Evolutionary conservation across 2,329 filamentous ascomycete species (phyloP), one percentile per base, ranked within the genome.

Genomic region (Ophiostoma tasmaniense): DNA sequence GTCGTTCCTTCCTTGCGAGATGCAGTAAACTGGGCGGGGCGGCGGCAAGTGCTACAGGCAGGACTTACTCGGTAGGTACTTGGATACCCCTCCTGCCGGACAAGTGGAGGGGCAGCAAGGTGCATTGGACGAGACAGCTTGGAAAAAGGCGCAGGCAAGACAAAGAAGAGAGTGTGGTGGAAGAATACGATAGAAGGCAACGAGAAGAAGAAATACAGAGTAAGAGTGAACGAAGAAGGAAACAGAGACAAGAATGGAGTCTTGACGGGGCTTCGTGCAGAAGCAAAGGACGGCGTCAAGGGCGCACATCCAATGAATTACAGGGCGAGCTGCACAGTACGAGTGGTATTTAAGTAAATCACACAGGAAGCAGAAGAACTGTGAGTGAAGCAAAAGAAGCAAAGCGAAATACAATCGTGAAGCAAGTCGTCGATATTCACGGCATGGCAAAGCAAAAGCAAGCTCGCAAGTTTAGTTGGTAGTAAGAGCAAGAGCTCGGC

Each of bases 1-100:
- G 7, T 50, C 45, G 45, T 22, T 55, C 50, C 50, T 55, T 25
- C 22, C 50, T 55, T 25, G n/a, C 22, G 25, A 30, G 37, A 13
- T 13, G 8, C 10, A 61, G 13, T 28, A 25, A 25, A 25, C 25
- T 14, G 59, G 25, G 59, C 30, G 59, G 59, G 59, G 59, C 59
- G 28, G 59, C 59, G 50, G 50, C 50, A 55, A 55, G 50, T 55
- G 50, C 50, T 55, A 55, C 50, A 25, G 22, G 20, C 2, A 17
- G 17, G n/a, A n/a, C n/a, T n/a, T n/a, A n/a, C n/a, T n/a, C n/a
- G n/a, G n/a, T n/a, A n/a, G n/a, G n/a, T n/a, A n/a, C n/a, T n/a
- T n/a, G n/a, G n/a, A n/a, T 62, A 62, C 59, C 59, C 59, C 59
- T 62, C 59, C 13, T 35, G 25, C 59, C 59, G 59, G 59, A 62